A percentile compares a stretch with the other conserved stretches of the same genome.
phyloP scores from a whole-genome alignment of 129 eudicot genomes.

The Centaurea solstitialis region DNA sequence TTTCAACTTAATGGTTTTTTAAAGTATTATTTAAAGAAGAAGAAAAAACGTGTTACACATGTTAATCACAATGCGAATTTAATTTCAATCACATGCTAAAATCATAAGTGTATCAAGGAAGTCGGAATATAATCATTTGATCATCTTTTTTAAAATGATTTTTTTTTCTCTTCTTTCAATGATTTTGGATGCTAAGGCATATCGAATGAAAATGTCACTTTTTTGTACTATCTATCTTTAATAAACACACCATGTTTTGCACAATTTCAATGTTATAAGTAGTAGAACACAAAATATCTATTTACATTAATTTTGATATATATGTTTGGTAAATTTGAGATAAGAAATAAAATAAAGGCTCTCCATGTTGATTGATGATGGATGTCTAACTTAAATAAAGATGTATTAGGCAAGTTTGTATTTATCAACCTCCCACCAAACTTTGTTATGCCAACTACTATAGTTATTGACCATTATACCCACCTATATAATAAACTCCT shows the following conservation, averaged over 20 bases:
- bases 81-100: neutral
- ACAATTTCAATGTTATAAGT: too few relatives aligned
- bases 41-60: neutral
- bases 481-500: neutral
- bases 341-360: slow-evolving; percentile 17
- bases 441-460: slow-evolving; percentile 23
- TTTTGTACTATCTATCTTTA: too few relatives aligned
- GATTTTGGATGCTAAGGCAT: too few relatives aligned
- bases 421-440: slow-evolving; percentile 20
- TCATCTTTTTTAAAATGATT: too few relatives aligned
- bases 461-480: slow-evolving; percentile 10
- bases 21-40: too few relatives aligned
- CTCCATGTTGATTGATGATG: slow-evolving; percentile 15
- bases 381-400: slow-evolving; percentile 37
- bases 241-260: too few relatives aligned
- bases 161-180: neutral
- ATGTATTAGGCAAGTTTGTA: slow-evolving; percentile 25
- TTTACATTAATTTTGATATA: too few relatives aligned
- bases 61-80: neutral
- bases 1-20: neutral
- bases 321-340: slow-evolving; percentile 3
- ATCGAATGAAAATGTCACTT: too few relatives aligned
- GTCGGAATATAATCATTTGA: neutral
- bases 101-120: neutral
- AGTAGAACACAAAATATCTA: neutral